Evolutionary conservation across 2,329 filamentous ascomycete species (phyloP).

Genomic region (Aspergillus ochraceus): DNA sequence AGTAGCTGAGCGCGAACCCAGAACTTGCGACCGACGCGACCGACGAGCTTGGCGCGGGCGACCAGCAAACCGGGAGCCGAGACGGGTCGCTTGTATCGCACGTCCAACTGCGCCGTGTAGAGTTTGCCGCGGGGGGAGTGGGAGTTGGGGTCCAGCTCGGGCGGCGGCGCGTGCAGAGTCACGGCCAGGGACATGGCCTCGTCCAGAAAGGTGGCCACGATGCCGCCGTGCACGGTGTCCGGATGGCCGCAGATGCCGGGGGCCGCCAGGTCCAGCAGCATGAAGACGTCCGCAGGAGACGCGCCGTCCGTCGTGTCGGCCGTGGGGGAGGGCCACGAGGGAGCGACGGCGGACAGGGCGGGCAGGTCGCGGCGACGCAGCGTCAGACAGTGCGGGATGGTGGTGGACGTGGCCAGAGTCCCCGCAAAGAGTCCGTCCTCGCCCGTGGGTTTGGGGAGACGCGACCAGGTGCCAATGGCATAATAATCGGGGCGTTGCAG

Average conservation of each 20-base stretch:
- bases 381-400: conserved; percentile 44
- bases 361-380: conserved; percentile 34
- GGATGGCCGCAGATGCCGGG: conserved; percentile 44
- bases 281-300: conserved; percentile 33
- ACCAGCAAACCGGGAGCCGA: conserved; percentile 37
- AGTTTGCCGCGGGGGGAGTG: conserved; percentile 30
- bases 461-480: conserved; percentile 41
- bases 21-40: conserved; percentile 39
- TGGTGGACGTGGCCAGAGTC: conserved; percentile 38
- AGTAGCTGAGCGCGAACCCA: conserved; percentile 42
- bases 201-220: conserved; percentile 43
- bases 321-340: conserved; percentile 21
- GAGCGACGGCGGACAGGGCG: conserved; percentile 25
- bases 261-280: conserved; percentile 34
- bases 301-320: conserved; percentile 19
- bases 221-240: conserved; percentile 40
- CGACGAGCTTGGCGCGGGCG: conserved; percentile 37
- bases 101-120: conserved; percentile 43
- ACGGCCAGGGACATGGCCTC: conserved; percentile 46
- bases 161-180: conserved; percentile 14
- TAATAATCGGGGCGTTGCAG: conserved; percentile 38
- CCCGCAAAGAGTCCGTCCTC: conserved; percentile 46
- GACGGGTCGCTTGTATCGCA: conserved; percentile 41
- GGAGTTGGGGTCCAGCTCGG: conserved; percentile 21
- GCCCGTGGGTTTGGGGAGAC: conserved; percentile 39